Evolutionary conservation across 495 filamentous ascomycete genomes (phyloP).

Genomic region (Pseudoneurospora amorphoporcata): DNA sequence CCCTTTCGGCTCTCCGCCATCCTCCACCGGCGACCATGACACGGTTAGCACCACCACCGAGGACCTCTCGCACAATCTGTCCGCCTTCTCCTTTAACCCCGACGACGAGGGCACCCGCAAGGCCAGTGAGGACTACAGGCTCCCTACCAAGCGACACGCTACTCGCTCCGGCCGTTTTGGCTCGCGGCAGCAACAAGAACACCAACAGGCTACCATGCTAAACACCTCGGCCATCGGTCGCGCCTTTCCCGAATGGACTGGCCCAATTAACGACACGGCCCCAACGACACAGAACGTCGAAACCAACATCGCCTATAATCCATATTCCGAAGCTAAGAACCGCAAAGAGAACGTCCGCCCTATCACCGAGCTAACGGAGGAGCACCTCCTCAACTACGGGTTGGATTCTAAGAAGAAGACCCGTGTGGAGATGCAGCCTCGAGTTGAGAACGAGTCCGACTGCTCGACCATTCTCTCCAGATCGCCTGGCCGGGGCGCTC

Average conservation of each 20-base stretch:
- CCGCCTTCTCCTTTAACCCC: slow-evolving; percentile 34
- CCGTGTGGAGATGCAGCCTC: slow-evolving; percentile 33
- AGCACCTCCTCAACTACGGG: slow-evolving; percentile 18
- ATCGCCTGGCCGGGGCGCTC: slow-evolving; percentile 8
- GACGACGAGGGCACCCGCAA: slow-evolving; percentile 35
- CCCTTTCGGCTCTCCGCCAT: slow-evolving; percentile 40
- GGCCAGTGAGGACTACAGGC: slow-evolving; percentile 15
- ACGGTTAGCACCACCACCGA: slow-evolving; percentile 35
- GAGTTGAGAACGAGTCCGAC: slow-evolving; percentile 35
- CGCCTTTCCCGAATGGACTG: slow-evolving; percentile 51
- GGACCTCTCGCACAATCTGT: slow-evolving; percentile 25
- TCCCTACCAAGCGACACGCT: slow-evolving; percentile 9
- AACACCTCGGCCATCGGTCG: slow-evolving; percentile 55
- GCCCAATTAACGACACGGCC: slow-evolving; percentile 13
- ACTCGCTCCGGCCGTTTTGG: slow-evolving; percentile 22
- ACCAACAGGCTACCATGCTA: slow-evolving; percentile 21
- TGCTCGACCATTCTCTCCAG: slow-evolving; percentile 29
- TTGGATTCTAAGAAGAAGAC: slow-evolving; percentile 20
- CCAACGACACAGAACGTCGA: slow-evolving; percentile 14
- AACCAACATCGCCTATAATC: slow-evolving; percentile 6
- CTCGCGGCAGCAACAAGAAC: slow-evolving; percentile 2
- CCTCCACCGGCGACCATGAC: slow-evolving; percentile 43
- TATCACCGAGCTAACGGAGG: slow-evolving; percentile 8
- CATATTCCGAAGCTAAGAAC: slow-evolving; percentile 5
- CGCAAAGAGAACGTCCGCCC: slow-evolving; percentile 34